These are phyloP conservation scores for Nakazawaea ishiwadae DNA, from an alignment of 805 yeast species.

Conservation along the genomic window DNA sequence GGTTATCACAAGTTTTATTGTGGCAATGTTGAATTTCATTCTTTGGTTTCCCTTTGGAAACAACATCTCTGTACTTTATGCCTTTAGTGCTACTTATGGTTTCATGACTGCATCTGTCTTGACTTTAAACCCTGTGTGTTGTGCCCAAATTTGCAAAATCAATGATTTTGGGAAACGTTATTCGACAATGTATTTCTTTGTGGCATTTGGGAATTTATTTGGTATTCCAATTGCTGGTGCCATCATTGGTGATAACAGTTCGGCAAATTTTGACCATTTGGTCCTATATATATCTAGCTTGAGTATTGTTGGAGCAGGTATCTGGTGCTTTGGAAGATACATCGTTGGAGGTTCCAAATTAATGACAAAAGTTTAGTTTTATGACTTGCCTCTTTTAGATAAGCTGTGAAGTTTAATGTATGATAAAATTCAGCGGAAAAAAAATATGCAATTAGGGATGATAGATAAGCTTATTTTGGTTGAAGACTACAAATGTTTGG, in stretches of 20 bases:
- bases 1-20: slow-evolving; percentile 26
- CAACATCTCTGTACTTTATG: slow-evolving; percentile 34
- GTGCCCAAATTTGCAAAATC: slow-evolving; percentile 51
- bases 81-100: slow-evolving; percentile 49
- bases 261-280: slow-evolving; percentile 30
- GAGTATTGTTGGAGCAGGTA: neutral
- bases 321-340: neutral
- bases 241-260: slow-evolving; percentile 54
- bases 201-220: slow-evolving; percentile 29
- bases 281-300: neutral
- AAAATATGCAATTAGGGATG: neutral
- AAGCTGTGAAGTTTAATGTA: neutral
- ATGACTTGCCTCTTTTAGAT: too few relatives aligned
- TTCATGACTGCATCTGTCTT: slow-evolving; percentile 53
- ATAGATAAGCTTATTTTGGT: neutral
- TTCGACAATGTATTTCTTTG: slow-evolving; percentile 52
- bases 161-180: slow-evolving; percentile 61
- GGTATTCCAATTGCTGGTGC: slow-evolving; percentile 42
- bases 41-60: slow-evolving; percentile 65
- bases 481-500: too few relatives aligned
- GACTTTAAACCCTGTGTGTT: slow-evolving; percentile 57
- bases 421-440: neutral
- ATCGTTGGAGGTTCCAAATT: neutral
- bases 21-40: slow-evolving; percentile 36
- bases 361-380: neutral